Conservation (phyloP, 148 eudicot genomes). For the Cornus kousa region DNA sequence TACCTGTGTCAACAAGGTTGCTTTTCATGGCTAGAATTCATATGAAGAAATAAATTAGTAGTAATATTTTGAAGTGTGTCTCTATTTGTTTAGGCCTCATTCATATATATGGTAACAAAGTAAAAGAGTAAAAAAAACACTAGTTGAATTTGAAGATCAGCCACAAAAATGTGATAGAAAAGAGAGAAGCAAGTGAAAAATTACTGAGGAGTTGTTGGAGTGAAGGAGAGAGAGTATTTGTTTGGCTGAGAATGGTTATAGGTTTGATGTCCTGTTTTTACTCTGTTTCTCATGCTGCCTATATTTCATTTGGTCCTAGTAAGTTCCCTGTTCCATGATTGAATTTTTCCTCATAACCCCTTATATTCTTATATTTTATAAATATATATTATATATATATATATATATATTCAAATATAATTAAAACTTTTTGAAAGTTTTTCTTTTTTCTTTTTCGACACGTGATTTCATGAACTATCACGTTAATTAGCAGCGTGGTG, state of each 20-base stretch:
- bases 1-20: conserved; percentile 24
- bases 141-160: conserved; percentile 12
- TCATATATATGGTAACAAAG: not conserved
- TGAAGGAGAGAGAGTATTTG: conserved; percentile 11
- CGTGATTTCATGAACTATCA: not conserved
- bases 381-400: no score
- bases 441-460: not conserved
- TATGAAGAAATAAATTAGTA: not conserved
- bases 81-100: not conserved
- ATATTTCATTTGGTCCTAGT: conserved; percentile 29
- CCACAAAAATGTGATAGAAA: conserved; percentile 19
- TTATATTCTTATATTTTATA: not conserved
- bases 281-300: conserved; percentile 22
- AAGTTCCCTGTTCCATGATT: not conserved
- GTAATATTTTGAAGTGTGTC: not conserved
- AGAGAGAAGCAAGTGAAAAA: conserved; percentile 20
- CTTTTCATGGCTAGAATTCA: conserved; percentile 20
- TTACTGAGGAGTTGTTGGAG: conserved; percentile 17
- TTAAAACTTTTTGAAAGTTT: not conserved
- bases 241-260: conserved; percentile 36
- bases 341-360: not conserved
- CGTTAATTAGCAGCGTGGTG: no score
- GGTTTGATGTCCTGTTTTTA: conserved; percentile 20
- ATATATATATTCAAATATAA: no score
- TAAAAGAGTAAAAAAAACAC: no score